Percentiles rank a stretch among this genome's conserved stretches.
phyloP scores from a whole-genome alignment of 805 yeast species.

The Clavispora asparagi region DNA sequence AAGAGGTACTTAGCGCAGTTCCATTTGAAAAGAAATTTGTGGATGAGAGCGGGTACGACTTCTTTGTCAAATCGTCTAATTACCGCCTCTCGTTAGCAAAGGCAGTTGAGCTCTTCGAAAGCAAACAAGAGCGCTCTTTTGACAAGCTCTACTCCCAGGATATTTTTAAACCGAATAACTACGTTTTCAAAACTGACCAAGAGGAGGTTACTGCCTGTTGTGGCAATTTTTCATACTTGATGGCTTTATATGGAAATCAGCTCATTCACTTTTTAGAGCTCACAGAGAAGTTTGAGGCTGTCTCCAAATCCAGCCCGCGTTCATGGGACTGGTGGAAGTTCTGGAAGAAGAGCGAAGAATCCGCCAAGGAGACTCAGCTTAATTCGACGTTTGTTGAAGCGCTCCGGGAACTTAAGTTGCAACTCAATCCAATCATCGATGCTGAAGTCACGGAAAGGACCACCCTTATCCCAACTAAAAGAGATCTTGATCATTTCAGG shows the following conservation, averaged over 20 bases:
- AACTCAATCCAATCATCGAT: slow-evolving; percentile 4
- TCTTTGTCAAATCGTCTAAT: slow-evolving; percentile 37
- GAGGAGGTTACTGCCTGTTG: slow-evolving; percentile 83
- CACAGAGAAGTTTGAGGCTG: slow-evolving; percentile 36
- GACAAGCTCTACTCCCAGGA: slow-evolving; percentile 53
- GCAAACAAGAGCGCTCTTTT: slow-evolving; percentile 54
- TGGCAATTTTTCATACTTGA: slow-evolving; percentile 67
- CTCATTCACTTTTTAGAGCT: slow-evolving; percentile 42
- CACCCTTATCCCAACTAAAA: background rate
- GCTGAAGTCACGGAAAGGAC: background rate
- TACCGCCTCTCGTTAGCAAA: slow-evolving; percentile 42
- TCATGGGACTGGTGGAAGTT: slow-evolving; percentile 51
- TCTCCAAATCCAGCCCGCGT: slow-evolving; percentile 16
- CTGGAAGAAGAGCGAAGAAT: slow-evolving; percentile 34
- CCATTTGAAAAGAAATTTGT: slow-evolving; percentile 42
- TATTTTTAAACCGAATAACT: slow-evolving; percentile 36
- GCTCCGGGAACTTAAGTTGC: slow-evolving; percentile 13
- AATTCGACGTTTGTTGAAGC: slow-evolving; percentile 16
- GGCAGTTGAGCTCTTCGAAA: slow-evolving; percentile 53
- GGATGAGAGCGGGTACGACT: slow-evolving; percentile 18
- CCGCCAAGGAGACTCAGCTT: slow-evolving; percentile 1
- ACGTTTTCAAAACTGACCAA: slow-evolving; percentile 49
- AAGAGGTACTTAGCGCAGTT: slow-evolving; percentile 53
- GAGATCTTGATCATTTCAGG: slow-evolving; percentile 3
- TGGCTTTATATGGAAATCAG: slow-evolving; percentile 60